Evolutionary conservation across 176 grass and related monocot species (phyloP), one percentile per base, ranked within the genome.

Genomic region (Pontederia crassipes): DNA sequence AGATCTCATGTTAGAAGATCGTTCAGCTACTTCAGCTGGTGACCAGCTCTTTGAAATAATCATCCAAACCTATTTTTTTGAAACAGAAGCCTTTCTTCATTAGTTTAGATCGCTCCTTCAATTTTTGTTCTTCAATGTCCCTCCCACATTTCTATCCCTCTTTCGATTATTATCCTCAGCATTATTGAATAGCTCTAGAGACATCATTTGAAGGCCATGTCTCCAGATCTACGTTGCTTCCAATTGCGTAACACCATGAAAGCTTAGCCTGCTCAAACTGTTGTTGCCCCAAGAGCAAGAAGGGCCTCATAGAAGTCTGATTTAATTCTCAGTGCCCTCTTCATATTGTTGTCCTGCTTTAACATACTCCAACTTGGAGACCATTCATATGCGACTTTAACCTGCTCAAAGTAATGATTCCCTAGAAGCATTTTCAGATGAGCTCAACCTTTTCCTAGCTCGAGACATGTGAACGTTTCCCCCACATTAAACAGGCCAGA

Each of bases 201-300:
- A 97, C 81, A 58, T 88, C 87, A 26, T 49, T 53, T 54, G 71
- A 55, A 46, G 59, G 71, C 59, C 59, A 73, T 17, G 80, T 80
- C 58, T 83, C 79, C 69, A 91, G 82, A 11, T 85, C 87, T 49
- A 62, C 68, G 61, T 85, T 85, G 24, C 75, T 85, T 53, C 83
- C 77, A 65, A 85, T 71, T 58, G 74, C 87, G 52, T 97, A 87
- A 52, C 75, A 70, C 92, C 92, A 97, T 35, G 84, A 85, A 81
- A 97, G 92, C 59, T 88, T 97, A 70, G 92, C 84, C 47, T 91
- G 92, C 74, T 97, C 92, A 58, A 97, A 97, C 57, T 97, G 78
- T 28, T 88, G 83, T 28, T 84, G 75, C 4, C 73, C 73, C 92
- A 46, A 97, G 81, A 11, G 87, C 92, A 63, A 91, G 64, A 58